Evolutionary conservation across 129 eudicot genomes (phyloP).

Genomic region (Kitagawia praeruptora): DNA sequence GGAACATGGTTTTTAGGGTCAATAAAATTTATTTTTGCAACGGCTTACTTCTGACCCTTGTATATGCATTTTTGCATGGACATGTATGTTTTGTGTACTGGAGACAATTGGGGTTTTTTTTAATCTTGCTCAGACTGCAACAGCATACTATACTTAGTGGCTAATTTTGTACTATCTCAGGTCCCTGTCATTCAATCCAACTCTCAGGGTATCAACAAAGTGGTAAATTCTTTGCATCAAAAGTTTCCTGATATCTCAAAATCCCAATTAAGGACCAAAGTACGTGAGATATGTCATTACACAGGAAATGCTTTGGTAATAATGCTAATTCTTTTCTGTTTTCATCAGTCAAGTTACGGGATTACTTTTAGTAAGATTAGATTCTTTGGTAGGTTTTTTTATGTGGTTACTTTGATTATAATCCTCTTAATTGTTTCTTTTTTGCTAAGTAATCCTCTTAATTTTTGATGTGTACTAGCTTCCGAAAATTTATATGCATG

Average conservation of each 20-base stretch:
- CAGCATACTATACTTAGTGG: background rate
- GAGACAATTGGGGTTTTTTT: background rate
- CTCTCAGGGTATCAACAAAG: slow-evolving; percentile 50
- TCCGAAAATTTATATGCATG: no score
- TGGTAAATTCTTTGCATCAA: slow-evolving; percentile 42
- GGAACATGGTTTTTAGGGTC: background rate
- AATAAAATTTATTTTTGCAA: background rate
- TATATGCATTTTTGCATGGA: background rate
- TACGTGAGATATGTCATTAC: slow-evolving; percentile 69
- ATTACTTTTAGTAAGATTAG: no score
- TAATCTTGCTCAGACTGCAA: background rate
- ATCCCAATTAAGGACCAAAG: slow-evolving; percentile 54
- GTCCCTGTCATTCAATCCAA: slow-evolving; percentile 63
- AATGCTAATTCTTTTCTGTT: no score
- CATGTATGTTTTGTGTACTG: background rate
- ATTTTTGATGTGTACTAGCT: no score
- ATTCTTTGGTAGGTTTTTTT: no score
- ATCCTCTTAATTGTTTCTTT: no score
- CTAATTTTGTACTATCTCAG: slow-evolving; percentile 26
- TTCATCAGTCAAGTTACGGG: no score
- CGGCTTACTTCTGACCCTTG: background rate
- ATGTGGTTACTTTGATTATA: no score
- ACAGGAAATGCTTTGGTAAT: no score
- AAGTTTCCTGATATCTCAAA: slow-evolving; percentile 58
- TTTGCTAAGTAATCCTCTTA: no score